A percentile compares a stretch with the other conserved stretches of the same genome.
Conservation (phyloP, 139 green algal species). For the Trebouxia sp. region DNA sequence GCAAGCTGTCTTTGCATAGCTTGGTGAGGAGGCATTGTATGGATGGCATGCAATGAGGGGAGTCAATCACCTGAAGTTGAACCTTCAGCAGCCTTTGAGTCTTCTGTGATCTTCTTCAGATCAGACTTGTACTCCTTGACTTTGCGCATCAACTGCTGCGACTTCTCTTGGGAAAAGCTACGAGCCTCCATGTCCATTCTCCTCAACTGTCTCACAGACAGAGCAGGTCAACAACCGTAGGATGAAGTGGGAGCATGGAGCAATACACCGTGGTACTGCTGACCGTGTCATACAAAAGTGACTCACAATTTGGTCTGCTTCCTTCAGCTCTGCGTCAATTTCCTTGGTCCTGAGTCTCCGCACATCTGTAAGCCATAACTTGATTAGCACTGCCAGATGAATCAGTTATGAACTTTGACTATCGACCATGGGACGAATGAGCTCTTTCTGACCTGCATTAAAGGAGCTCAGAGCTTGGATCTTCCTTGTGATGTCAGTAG, state of each 20-base stretch:
- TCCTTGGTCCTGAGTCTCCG: conserved; percentile 55
- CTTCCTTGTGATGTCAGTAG: conserved; percentile 68
- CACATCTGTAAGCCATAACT: conserved; percentile 13
- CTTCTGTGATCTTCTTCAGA: conserved; percentile 63
- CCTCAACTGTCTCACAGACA: conserved; percentile 76
- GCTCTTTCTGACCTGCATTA: conserved; percentile 51
- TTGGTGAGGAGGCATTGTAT: too few relatives aligned
- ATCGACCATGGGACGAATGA: not conserved
- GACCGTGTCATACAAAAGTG: not conserved
- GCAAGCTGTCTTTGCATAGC: too few relatives aligned
- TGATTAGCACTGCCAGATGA: not conserved
- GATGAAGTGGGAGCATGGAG: not conserved
- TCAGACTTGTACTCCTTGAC: conserved; percentile 92
- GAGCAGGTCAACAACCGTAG: too few relatives aligned
- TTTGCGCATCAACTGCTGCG: conserved; percentile 52
- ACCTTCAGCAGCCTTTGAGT: conserved; percentile 52
- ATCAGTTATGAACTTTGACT: not conserved
- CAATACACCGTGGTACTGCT: not conserved
- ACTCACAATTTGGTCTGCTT: conserved; percentile 86
- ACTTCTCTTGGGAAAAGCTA: conserved; percentile 69
- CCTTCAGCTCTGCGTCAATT: conserved; percentile 75
- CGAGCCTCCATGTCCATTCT: conserved; percentile 95
- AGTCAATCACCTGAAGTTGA: conserved; percentile 49
- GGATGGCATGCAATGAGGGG: not conserved
- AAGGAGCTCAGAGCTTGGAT: conserved; percentile 53